Conservation (phyloP, 2,329 filamentous ascomycete genomes). For the Penicillium sp. region DNA sequence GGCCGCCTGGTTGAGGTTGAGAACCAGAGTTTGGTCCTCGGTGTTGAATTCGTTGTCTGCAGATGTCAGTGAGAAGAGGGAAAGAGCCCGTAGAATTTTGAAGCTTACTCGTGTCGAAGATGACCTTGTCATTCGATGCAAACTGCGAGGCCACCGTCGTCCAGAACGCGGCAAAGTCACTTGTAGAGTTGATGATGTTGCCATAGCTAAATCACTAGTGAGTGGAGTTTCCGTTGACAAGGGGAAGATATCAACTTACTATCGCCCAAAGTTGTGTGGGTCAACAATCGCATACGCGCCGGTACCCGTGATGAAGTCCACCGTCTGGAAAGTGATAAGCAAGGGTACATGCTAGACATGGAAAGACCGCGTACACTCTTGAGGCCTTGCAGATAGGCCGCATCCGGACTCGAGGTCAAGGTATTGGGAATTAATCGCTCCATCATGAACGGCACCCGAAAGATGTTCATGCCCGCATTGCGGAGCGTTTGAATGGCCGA, state of each 20-base stretch:
- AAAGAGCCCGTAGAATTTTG: neutral
- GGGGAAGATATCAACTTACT: slow-evolving; percentile 16
- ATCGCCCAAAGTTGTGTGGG: slow-evolving; percentile 60
- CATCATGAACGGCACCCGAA: slow-evolving; percentile 29
- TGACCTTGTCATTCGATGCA: slow-evolving; percentile 55
- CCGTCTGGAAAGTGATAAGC: slow-evolving; percentile 21
- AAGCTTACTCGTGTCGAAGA: slow-evolving; percentile 59
- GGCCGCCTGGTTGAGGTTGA: slow-evolving; percentile 64
- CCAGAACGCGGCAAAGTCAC: slow-evolving; percentile 61
- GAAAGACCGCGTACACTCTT: neutral
- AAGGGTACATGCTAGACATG: neutral
- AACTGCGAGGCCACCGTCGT: slow-evolving; percentile 57
- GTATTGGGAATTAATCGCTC: slow-evolving; percentile 23
- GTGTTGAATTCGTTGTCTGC: slow-evolving; percentile 65
- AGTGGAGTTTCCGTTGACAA: neutral
- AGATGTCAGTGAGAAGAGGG: neutral
- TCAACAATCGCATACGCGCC: slow-evolving; percentile 58
- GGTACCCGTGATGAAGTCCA: slow-evolving; percentile 43
- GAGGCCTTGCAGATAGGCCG: neutral
- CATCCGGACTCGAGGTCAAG: slow-evolving; percentile 19
- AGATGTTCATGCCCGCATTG: slow-evolving; percentile 27
- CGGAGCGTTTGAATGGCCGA: slow-evolving; percentile 21
- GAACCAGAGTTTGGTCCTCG: slow-evolving; percentile 61
- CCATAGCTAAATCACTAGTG: slow-evolving; percentile 13
- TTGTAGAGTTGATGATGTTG: slow-evolving; percentile 55